phyloP scores from a whole-genome alignment of 2,329 filamentous ascomycete species.

The Massarina eburnea region DNA sequence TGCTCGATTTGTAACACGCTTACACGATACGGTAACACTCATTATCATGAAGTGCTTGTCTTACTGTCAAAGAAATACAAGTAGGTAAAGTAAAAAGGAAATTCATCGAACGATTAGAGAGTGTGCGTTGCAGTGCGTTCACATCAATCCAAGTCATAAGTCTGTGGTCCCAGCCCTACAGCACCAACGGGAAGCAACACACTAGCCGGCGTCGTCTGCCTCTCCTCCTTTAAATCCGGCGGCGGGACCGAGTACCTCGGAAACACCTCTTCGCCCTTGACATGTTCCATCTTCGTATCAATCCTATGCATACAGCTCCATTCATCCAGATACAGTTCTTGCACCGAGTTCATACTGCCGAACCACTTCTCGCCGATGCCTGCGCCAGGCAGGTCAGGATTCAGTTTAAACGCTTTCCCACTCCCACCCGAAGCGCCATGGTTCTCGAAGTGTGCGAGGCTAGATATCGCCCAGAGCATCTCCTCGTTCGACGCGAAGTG shows the following conservation, averaged over 20 bases:
- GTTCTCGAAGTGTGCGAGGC: slow-evolving; percentile 27
- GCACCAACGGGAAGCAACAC: no score
- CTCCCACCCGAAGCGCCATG: slow-evolving; percentile 10
- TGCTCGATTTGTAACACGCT: no score
- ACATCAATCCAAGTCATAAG: no score
- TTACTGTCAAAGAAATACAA: no score
- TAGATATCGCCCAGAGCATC: slow-evolving; percentile 35
- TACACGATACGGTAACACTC: no score
- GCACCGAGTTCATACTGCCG: slow-evolving; percentile 29
- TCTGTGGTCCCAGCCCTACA: no score
- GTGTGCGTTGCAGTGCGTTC: no score
- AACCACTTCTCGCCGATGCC: slow-evolving; percentile 35
- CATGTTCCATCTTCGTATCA: slow-evolving; percentile 25
- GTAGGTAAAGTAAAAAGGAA: no score
- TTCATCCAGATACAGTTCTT: slow-evolving; percentile 36
- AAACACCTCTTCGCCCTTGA: slow-evolving; percentile 9
- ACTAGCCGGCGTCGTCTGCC: neutral
- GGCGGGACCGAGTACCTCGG: slow-evolving; percentile 3
- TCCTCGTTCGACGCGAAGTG: slow-evolving; percentile 24
- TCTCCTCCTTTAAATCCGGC: slow-evolving; percentile 2
- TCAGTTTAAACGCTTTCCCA: slow-evolving; percentile 15
- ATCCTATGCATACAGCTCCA: slow-evolving; percentile 38
- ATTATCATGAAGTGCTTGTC: no score
- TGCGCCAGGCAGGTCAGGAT: slow-evolving; percentile 30
- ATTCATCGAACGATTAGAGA: no score